These are phyloP conservation scores for Nephelium lappaceum DNA, from an alignment of 345 rosid genomes.

Conservation along the genomic window DNA sequence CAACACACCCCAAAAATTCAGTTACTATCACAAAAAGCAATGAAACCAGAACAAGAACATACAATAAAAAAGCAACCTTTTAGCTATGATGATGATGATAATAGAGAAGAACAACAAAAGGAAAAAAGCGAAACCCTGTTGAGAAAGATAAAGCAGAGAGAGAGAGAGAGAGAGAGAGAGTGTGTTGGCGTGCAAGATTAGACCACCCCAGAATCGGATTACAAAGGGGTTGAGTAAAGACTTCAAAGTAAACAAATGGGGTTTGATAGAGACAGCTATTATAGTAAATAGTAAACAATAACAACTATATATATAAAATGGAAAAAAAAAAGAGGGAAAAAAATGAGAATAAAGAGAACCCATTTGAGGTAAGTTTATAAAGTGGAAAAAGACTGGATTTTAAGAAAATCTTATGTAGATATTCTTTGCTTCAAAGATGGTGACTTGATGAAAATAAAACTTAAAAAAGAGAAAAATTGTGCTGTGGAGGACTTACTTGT, in stretches of 20 bases:
- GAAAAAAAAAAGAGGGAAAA: neutral
- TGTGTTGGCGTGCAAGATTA: slow-evolving; percentile 50
- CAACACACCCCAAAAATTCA: neutral
- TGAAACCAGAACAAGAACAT: slow-evolving; percentile 10
- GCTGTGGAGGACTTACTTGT: too few relatives aligned
- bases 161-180: neutral
- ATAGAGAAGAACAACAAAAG: too few relatives aligned
- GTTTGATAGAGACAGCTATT: slow-evolving; percentile 21
- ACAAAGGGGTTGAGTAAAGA: slow-evolving; percentile 10
- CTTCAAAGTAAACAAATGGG: slow-evolving; percentile 24
- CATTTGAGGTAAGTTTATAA: neutral
- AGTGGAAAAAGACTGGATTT: neutral
- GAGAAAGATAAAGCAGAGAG: neutral
- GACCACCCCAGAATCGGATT: slow-evolving; percentile 11
- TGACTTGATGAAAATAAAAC: too few relatives aligned
- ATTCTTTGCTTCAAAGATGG: slow-evolving; percentile 4
- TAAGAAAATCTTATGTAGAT: neutral
- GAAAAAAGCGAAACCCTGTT: neutral
- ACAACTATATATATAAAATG: neutral
- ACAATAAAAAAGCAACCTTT: slow-evolving; percentile 3
- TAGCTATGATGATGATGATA: neutral
- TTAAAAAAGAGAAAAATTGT: too few relatives aligned
- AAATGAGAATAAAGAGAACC: neutral
- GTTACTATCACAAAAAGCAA: neutral
- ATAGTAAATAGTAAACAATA: neutral